A percentile compares a stretch with the other conserved stretches of the same genome.
These are phyloP conservation scores for Penicillium oxalicum DNA, from an alignment of 2,329 filamentous ascomycete species.

Conservation along the genomic window DNA sequence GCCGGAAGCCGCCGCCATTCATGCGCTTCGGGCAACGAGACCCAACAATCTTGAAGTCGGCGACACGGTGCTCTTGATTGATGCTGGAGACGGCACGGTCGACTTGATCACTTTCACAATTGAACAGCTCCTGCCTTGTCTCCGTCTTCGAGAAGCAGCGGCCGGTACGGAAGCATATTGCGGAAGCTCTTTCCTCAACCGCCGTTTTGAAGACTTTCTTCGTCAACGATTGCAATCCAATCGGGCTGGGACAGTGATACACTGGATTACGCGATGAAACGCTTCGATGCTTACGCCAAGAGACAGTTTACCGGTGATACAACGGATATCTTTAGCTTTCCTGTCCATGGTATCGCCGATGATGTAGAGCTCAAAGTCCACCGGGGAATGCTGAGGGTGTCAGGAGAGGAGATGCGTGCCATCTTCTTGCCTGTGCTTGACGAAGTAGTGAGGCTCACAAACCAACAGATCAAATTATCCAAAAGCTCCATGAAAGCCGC, in stretches of 20 bases:
- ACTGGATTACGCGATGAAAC: background rate
- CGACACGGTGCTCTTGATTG: constrained; percentile 9
- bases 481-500: background rate
- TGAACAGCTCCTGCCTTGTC: constrained; percentile 15
- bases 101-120: constrained; percentile 28
- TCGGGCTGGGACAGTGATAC: background rate
- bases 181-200: constrained; percentile 26
- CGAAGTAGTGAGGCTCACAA: background rate
- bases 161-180: constrained; percentile 21
- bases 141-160: constrained; percentile 22
- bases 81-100: constrained; percentile 26
- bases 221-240: background rate
- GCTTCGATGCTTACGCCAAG: background rate
- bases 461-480: background rate
- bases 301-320: background rate
- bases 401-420: background rate
- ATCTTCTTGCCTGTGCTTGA: background rate
- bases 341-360: background rate
- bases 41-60: constrained; percentile 11
- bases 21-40: constrained; percentile 7
- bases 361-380: background rate
- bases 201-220: background rate
- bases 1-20: constrained; percentile 22
- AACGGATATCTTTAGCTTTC: background rate
- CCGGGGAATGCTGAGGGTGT: background rate